phyloP scores from a whole-genome alignment of 495 filamentous ascomycete species.

The Cercophora sp. region DNA sequence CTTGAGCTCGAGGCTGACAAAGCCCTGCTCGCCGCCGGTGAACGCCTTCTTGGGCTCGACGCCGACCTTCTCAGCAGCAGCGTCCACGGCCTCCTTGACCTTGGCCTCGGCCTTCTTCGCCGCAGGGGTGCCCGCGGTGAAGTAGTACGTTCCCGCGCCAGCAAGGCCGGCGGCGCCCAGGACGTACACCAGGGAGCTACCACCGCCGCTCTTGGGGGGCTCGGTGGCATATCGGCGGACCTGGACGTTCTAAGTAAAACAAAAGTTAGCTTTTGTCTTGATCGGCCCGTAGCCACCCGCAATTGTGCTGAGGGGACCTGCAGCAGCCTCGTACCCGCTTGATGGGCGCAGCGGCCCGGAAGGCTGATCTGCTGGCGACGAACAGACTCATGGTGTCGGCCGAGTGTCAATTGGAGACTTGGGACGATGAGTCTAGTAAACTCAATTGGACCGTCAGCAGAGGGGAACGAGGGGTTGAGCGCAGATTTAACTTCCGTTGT shows the following conservation, averaged over 20 bases:
- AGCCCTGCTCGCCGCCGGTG: slow-evolving; percentile 82
- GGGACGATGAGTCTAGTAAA: background rate
- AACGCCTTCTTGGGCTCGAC: slow-evolving; percentile 55
- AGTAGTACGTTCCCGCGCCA: slow-evolving; percentile 50
- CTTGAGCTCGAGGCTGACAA: slow-evolving; percentile 72
- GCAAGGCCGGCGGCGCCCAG: slow-evolving; percentile 35
- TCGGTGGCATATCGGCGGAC: slow-evolving; percentile 54
- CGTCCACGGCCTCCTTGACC: slow-evolving; percentile 38
- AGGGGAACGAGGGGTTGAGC: background rate
- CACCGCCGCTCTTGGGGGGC: slow-evolving; percentile 31
- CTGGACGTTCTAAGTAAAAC: slow-evolving; percentile 14
- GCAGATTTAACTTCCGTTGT: background rate
- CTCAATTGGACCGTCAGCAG: slow-evolving; percentile 2
- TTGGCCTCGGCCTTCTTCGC: slow-evolving; percentile 49
- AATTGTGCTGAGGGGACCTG: no score
- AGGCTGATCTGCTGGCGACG: slow-evolving; percentile 29
- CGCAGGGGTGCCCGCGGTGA: slow-evolving; percentile 41
- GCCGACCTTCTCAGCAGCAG: slow-evolving; percentile 18
- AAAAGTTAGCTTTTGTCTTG: background rate
- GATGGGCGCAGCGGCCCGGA: slow-evolving; percentile 27
- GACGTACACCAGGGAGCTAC: slow-evolving; percentile 42
- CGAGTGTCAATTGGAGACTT: slow-evolving; percentile 2
- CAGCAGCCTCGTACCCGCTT: slow-evolving; percentile 35
- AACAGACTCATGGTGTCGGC: slow-evolving; percentile 30
- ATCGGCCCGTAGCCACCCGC: background rate